Conservation (phyloP, 352 stramenopile genomes). For the Phytophthora sojae region DNA sequence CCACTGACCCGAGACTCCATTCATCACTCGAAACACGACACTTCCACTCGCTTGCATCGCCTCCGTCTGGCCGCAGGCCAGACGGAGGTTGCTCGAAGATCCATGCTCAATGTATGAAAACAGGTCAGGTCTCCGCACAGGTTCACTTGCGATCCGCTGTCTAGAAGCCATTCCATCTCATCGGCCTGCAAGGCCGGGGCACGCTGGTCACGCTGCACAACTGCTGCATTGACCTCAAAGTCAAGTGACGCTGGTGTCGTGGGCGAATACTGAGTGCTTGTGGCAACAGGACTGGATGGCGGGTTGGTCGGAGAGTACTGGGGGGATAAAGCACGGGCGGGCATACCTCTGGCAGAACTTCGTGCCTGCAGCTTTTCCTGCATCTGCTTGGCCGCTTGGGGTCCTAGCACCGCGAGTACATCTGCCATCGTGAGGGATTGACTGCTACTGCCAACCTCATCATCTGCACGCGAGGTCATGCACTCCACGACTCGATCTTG, state of each 20-base stretch:
- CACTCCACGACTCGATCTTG: neutral
- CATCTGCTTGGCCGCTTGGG: neutral
- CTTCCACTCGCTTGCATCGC: neutral
- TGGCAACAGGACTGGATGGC: neutral
- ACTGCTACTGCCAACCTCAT: neutral
- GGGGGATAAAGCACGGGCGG: neutral
- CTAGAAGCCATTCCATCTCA: neutral
- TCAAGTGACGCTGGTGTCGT: neutral
- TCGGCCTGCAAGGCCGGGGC: neutral
- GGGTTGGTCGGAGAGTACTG: neutral
- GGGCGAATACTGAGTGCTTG: neutral
- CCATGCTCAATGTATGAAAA: neutral
- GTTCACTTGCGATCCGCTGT: neutral
- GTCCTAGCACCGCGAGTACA: neutral
- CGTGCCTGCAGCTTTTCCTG: neutral
- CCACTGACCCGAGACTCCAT: neutral
- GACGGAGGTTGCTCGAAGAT: neutral
- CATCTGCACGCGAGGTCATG: neutral
- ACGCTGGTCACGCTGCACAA: neutral
- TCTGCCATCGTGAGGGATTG: neutral
- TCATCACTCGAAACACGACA: neutral
- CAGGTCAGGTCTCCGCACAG: neutral
- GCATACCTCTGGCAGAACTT: neutral
- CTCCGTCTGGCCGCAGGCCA: neutral
- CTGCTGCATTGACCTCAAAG: neutral